These are phyloP conservation scores for Saccharomycopsis fibuligera DNA, from an alignment of 805 yeast species.

Conservation along the genomic window DNA sequence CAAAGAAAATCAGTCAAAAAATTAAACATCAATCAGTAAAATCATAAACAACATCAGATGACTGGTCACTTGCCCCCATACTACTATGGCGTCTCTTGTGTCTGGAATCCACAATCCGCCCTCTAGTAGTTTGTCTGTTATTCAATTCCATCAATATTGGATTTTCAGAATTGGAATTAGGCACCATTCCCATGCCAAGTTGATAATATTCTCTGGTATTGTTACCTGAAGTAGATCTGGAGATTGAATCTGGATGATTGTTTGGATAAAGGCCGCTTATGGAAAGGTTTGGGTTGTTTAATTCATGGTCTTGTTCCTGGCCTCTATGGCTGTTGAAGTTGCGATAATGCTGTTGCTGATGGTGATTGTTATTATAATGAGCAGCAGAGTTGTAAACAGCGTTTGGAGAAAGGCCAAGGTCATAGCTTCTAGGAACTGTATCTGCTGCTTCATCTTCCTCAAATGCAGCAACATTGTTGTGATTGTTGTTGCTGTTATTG, in stretches of 20 bases:
- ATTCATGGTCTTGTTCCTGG: background rate
- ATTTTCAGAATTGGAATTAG: background rate
- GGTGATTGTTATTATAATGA: background rate
- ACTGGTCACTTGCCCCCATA: conserved; percentile 10
- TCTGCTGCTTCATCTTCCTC: too few relatives aligned
- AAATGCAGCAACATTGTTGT: too few relatives aligned
- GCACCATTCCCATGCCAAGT: too few relatives aligned
- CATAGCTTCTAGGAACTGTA: background rate
- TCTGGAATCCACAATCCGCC: conserved; percentile 16
- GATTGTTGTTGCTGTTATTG: background rate
- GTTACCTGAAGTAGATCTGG: background rate
- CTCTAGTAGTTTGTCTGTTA: conserved; percentile 24
- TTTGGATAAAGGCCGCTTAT: conserved; percentile 1
- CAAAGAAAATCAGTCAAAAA: background rate
- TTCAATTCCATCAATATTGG: conserved; percentile 14
- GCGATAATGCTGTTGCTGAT: background rate
- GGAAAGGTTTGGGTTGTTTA: conserved; percentile 2
- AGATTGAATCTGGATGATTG: background rate
- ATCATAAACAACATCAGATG: conserved; percentile 4
- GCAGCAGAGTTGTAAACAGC: background rate
- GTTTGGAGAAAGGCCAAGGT: background rate
- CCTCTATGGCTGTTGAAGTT: background rate
- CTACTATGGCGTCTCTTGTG: conserved; percentile 29
- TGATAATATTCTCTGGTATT: background rate
- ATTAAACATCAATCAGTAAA: conserved; percentile 1